These are phyloP conservation scores for Tylopilus plumbeoviolaceoides DNA, from an alignment of 768 basidiomycete species.

Conservation along the genomic window DNA sequence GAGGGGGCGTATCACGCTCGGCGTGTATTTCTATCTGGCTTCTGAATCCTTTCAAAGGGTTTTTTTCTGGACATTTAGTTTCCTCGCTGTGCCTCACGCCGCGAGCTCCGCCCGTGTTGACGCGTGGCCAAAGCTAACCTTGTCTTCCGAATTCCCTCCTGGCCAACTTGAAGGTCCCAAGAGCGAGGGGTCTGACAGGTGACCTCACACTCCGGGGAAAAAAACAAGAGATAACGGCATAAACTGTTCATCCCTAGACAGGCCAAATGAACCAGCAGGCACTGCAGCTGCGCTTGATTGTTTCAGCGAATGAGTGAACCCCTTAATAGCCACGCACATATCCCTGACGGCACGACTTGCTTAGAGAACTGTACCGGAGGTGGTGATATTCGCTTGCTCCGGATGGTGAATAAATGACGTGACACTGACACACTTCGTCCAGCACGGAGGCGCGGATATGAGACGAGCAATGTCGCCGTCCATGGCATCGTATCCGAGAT, in stretches of 20 bases:
- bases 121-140: conserved; percentile 10
- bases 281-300: neutral
- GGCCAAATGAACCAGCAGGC: neutral
- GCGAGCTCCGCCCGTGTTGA: conserved; percentile 14
- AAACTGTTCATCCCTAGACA: neutral
- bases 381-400: neutral
- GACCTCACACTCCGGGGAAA: neutral
- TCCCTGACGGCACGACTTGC: neutral
- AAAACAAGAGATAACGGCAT: neutral
- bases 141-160: neutral
- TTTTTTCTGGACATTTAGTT: neutral
- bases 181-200: neutral
- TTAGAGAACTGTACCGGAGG: neutral
- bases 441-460: neutral
- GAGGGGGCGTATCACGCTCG: conserved; percentile 2
- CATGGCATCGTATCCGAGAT: neutral
- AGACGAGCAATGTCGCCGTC: neutral
- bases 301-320: neutral
- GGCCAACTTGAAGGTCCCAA: too few species aligned
- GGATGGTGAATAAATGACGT: neutral
- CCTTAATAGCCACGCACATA: neutral
- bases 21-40: neutral
- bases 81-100: neutral
- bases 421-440: neutral
- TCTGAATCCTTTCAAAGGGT: neutral